phyloP scores from a whole-genome alignment of 257 asterid species.

The Nicotiana attenuata region DNA sequence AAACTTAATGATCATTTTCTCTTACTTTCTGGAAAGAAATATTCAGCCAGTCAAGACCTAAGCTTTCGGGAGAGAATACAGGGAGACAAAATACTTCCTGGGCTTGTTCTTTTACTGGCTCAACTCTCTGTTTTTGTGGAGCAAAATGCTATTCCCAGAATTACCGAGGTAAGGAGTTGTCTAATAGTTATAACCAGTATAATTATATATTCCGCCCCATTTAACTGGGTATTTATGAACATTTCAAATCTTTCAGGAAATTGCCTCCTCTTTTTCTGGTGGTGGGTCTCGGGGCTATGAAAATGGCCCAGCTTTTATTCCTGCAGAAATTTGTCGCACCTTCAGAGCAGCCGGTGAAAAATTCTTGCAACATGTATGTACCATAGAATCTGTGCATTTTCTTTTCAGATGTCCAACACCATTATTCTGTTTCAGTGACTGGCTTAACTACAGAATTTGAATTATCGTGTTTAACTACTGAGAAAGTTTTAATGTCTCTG shows the following conservation, averaged over 20 bases:
- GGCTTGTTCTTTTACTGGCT: slow-evolving; percentile 84
- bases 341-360: slow-evolving; percentile 74
- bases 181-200: slow-evolving; percentile 6
- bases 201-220: background rate
- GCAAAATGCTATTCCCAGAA: slow-evolving; percentile 75
- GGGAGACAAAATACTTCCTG: slow-evolving; percentile 68
- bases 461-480: background rate
- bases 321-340: slow-evolving; percentile 76
- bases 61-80: slow-evolving; percentile 44
- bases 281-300: slow-evolving; percentile 59
- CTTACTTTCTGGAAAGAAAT: slow-evolving; percentile 68
- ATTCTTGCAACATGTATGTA: slow-evolving; percentile 79
- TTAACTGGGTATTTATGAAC: background rate
- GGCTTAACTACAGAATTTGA: background rate
- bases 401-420: background rate
- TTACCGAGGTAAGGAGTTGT: slow-evolving; percentile 61
- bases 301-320: slow-evolving; percentile 66
- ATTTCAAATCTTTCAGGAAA: slow-evolving; percentile 53
- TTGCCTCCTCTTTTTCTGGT: slow-evolving; percentile 72
- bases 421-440: background rate
- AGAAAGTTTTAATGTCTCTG: background rate
- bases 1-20: slow-evolving; percentile 62
- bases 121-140: slow-evolving; percentile 65
- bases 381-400: slow-evolving; percentile 16
- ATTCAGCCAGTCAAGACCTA: slow-evolving; percentile 40